Base-by-base conservation (phyloP, 768 basidiomycete species). In the Tricholoma sp. region DNA sequence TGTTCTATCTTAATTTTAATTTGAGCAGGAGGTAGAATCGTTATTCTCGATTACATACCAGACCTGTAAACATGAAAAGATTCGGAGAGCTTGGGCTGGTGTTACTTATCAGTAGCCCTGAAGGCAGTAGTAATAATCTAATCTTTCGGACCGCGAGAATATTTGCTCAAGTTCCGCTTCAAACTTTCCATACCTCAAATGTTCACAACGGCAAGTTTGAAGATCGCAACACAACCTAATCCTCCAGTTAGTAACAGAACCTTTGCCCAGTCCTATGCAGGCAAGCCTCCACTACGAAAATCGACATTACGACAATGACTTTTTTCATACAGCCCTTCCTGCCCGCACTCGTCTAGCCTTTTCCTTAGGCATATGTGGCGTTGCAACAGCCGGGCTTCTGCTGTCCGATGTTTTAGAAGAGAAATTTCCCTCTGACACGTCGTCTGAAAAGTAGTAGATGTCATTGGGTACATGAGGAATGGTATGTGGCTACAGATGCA, bases 1-100 rank as follows among this genome's bases (percentile, higher is more conserved):
- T 91, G 93, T 75, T 99, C 94, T 59, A 98, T 89, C 94, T 95
- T 65, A 54, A 42, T 9, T 36, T 56, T 8, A 50, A 15, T 32
- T 58, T 55, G 56, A 56, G 15, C 31, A 55, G 24, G 42, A 29
- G 20, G 33, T 34, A 45, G 20, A 11, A 42, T 50, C 29, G 12
- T 52, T 50, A 33, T 51, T 56, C 15, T 12, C 5, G 45, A 32
- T 13, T 41, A 67, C 85, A 65, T 76, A 88, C 89, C 72, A 91
- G 76, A 63, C 89, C 89, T 52, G 89, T 91, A 70, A 91, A 91
- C 89, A 91, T 90, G 54, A 55, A 65, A 54, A 48, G 56, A 50
- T 24, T 50, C 34, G 28, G 17, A 37, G 32, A 45, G 20, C 36
- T 44, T 32, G n/a, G 24, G 24, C 24, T 24, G 24, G 24, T 24